These are phyloP conservation scores for Waltergamsia citrina DNA, from an alignment of 2,329 filamentous ascomycete species.

Conservation along the genomic window DNA sequence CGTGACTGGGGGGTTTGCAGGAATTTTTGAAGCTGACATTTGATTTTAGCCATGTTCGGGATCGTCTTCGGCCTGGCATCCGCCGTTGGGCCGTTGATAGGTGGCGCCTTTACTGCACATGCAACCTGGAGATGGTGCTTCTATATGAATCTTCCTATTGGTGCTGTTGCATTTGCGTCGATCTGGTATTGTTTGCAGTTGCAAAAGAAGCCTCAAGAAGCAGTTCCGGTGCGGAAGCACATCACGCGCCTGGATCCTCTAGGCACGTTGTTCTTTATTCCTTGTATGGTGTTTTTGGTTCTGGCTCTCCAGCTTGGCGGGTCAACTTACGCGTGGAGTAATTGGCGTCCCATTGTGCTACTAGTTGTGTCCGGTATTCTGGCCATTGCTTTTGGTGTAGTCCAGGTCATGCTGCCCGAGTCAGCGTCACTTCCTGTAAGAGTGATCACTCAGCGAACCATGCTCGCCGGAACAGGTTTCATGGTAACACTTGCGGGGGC, in stretches of 20 bases:
- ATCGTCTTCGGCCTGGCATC: constrained; percentile 33
- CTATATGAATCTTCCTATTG: constrained; percentile 17
- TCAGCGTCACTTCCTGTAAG: constrained; percentile 25
- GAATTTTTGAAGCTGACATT: constrained; percentile 32
- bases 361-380: constrained; percentile 22
- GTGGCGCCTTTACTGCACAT: constrained; percentile 31
- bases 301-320: constrained; percentile 36
- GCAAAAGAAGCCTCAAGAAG: constrained; percentile 31
- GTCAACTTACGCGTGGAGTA: constrained; percentile 36
- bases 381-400: constrained; percentile 31
- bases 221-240: constrained; percentile 8
- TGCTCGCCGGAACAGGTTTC: constrained; percentile 19
- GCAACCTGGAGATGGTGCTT: constrained; percentile 7
- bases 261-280: constrained; percentile 12
- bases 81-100: constrained; percentile 36
- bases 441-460: constrained; percentile 24
- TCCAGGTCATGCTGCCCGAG: constrained; percentile 19
- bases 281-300: constrained; percentile 26
- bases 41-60: constrained; percentile 9
- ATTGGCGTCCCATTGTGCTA: constrained; percentile 20
- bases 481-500: neutral
- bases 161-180: constrained; percentile 27
- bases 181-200: constrained; percentile 29
- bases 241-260: constrained; percentile 10
- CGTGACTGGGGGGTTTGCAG: constrained; percentile 36